These are phyloP conservation scores for Trichoderma simmonsii DNA, from an alignment of 2,329 filamentous ascomycete species.

Conservation along the genomic window DNA sequence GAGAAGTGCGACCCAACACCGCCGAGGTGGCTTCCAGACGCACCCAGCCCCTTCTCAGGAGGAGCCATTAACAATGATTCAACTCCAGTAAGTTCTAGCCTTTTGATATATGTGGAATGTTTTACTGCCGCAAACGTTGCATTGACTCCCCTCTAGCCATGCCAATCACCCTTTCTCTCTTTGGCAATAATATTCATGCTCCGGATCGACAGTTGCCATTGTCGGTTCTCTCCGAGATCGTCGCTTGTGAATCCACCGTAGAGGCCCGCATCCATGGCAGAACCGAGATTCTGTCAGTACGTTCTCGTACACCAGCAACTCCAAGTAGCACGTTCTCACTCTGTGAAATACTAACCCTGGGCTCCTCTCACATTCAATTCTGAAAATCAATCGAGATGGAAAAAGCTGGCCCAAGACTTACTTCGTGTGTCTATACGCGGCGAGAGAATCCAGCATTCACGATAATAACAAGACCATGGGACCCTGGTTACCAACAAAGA, in stretches of 20 bases:
- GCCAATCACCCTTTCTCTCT: not conserved
- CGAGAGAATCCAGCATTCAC: not conserved
- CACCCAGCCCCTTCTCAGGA: not conserved
- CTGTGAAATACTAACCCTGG: not conserved
- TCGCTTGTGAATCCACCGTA: not conserved
- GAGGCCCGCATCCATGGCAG: not conserved
- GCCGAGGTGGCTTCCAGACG: not conserved
- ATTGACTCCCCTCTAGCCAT: not conserved
- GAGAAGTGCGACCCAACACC: not conserved
- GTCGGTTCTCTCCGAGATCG: slow-evolving; percentile 9
- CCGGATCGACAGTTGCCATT: slow-evolving; percentile 5
- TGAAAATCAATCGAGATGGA: not conserved
- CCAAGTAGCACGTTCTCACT: not conserved
- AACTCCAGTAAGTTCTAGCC: not conserved
- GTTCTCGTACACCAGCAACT: not conserved
- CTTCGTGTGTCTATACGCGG: not conserved
- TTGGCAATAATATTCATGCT: not conserved
- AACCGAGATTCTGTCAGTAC: not conserved
- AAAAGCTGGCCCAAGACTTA: not conserved
- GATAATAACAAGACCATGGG: not conserved
- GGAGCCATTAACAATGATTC: not conserved
- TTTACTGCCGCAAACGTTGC: not conserved
- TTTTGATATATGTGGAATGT: not conserved
- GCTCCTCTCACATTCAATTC: not conserved
- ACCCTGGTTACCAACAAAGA: not conserved